A percentile compares a stretch with the other conserved stretches of the same genome.
These are phyloP conservation scores for Bromus sterilis DNA, from an alignment of 176 grass and related monocot genomes.

Conservation along the genomic window DNA sequence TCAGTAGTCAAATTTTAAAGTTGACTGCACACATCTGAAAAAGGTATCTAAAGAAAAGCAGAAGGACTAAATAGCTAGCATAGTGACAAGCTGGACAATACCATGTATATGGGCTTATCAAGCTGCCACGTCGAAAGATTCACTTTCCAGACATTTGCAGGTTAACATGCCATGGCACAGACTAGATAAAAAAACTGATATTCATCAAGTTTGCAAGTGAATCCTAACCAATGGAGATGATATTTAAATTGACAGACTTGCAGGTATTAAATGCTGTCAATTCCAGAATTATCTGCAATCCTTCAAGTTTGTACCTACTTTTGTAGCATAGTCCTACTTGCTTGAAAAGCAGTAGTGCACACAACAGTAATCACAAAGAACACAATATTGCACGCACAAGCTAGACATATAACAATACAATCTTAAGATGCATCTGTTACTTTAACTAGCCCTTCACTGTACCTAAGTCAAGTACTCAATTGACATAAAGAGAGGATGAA, in stretches of 20 bases:
- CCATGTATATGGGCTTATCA: background rate
- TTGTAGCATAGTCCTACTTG: background rate
- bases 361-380: background rate
- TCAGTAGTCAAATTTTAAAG: background rate
- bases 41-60: background rate
- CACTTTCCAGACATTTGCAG: background rate
- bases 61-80: background rate
- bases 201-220: background rate
- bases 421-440: constrained; percentile 3
- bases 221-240: background rate
- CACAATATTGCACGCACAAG: background rate
- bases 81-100: background rate
- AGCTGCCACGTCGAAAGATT: background rate
- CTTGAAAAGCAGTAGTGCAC: background rate
- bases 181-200: background rate
- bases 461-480: background rate
- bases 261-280: background rate
- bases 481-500: background rate
- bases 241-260: background rate
- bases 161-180: background rate
- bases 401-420: background rate
- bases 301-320: background rate
- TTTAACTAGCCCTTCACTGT: background rate
- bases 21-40: background rate
- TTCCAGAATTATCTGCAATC: background rate